These are phyloP conservation scores for Ophiostoma tasmaniense DNA, from an alignment of 2,329 filamentous ascomycete genomes.

Conservation along the genomic window DNA sequence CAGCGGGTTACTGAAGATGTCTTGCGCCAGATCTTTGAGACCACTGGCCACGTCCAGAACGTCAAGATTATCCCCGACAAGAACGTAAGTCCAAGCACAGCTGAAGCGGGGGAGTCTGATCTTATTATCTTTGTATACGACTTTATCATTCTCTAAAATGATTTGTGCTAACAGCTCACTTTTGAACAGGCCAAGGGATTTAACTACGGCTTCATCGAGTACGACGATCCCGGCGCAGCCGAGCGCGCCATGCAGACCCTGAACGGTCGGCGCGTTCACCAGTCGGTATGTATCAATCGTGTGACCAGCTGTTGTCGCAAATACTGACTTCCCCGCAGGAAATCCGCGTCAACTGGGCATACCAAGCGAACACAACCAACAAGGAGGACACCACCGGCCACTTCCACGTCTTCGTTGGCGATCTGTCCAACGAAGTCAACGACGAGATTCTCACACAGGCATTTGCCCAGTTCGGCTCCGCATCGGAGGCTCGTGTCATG, in stretches of 20 bases:
- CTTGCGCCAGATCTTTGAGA: slow-evolving; percentile 96
- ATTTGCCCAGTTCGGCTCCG: slow-evolving; percentile 89
- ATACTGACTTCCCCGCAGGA: slow-evolving; percentile 48
- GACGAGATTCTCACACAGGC: slow-evolving; percentile 90
- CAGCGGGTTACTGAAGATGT: slow-evolving; percentile 94
- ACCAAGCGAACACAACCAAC: slow-evolving; percentile 86
- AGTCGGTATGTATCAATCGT: slow-evolving; percentile 59
- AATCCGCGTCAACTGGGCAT: slow-evolving; percentile 99
- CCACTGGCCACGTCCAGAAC: slow-evolving; percentile 93
- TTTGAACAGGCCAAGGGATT: slow-evolving; percentile 74
- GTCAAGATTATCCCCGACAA: slow-evolving; percentile 99
- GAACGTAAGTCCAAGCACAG: slow-evolving; percentile 60
- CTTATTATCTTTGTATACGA: background rate
- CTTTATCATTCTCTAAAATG: background rate
- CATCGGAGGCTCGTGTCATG: slow-evolving; percentile 98
- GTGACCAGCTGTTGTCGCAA: no score
- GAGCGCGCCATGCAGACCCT: slow-evolving; percentile 96
- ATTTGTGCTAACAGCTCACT: background rate
- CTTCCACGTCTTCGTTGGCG: slow-evolving; percentile 98
- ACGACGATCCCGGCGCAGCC: slow-evolving; percentile 92
- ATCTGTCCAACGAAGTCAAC: slow-evolving; percentile 97
- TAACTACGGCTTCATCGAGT: slow-evolving; percentile 99
- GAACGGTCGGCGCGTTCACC: slow-evolving; percentile 90
- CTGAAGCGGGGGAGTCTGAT: background rate
- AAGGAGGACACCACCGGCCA: slow-evolving; percentile 98